Percentiles rank a stretch among this genome's conserved stretches.
Conservation (phyloP, 495 filamentous ascomycete genomes). For the Usnea hakonensis region DNA sequence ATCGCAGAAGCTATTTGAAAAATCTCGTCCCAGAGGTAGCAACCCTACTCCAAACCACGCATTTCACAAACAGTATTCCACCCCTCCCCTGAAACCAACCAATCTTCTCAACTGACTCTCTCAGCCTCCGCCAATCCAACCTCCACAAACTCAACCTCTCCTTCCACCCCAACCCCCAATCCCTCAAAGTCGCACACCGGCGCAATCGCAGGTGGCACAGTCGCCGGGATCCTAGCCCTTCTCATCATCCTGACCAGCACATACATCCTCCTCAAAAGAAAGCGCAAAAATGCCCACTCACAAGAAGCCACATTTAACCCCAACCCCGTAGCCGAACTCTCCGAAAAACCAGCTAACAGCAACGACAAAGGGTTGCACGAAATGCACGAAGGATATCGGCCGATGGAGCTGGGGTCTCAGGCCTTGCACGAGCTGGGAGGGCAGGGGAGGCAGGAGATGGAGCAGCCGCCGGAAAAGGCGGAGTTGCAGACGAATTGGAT, state of each 20-base stretch:
- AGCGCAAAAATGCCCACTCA: neutral
- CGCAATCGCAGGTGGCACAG: neutral
- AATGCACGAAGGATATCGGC: neutral
- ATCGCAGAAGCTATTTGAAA: neutral
- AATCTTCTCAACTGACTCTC: neutral
- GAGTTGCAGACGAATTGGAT: neutral
- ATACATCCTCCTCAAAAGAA: neutral
- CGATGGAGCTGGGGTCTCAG: neutral
- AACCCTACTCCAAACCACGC: constrained; percentile 1
- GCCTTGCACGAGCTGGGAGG: neutral
- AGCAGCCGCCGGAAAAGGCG: neutral
- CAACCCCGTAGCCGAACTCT: neutral
- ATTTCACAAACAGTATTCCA: constrained; percentile 7
- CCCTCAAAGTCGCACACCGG: constrained; percentile 1
- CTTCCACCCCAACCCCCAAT: neutral
- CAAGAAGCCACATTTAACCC: neutral
- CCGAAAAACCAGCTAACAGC: neutral
- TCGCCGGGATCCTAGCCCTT: neutral
- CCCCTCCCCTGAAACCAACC: neutral
- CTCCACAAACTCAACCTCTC: neutral
- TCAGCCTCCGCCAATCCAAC: constrained; percentile 1
- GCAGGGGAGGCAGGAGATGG: neutral
- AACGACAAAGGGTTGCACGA: neutral
- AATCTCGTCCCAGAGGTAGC: neutral
- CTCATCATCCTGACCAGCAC: neutral